phyloP scores from a whole-genome alignment of 108 stramenopile genomes.

The Cyclotella choctawhatcheeana region DNA sequence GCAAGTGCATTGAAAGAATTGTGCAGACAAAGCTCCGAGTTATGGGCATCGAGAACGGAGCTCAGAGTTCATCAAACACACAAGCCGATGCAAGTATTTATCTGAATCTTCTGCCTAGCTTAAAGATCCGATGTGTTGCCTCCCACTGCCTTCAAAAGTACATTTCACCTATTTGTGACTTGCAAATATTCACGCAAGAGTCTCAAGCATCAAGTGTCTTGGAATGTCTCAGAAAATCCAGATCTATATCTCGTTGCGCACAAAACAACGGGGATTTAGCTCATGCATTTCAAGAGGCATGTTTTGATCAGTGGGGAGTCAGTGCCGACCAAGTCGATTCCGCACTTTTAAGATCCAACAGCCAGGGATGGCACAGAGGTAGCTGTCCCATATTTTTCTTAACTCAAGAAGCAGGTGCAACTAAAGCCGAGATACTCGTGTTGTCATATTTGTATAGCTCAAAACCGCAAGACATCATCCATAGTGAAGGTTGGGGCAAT shows the following conservation, averaged over 20 bases:
- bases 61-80: not conserved
- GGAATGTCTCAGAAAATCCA: constrained; percentile 57
- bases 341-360: constrained; percentile 53
- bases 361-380: constrained; percentile 62
- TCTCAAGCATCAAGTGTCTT: constrained; percentile 53
- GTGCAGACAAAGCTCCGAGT: constrained; percentile 46
- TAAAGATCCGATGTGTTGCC: constrained; percentile 76
- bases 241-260: constrained; percentile 58
- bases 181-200: constrained; percentile 42
- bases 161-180: constrained; percentile 48
- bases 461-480: constrained; percentile 5
- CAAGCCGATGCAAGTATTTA: constrained; percentile 37
- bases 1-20: constrained; percentile 43
- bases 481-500: constrained; percentile 51
- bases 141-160: constrained; percentile 76
- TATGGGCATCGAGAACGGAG: constrained; percentile 15
- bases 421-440: constrained; percentile 64
- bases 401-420: constrained; percentile 86
- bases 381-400: constrained; percentile 88
- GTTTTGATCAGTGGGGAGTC: constrained; percentile 76
- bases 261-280: constrained; percentile 67
- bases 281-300: constrained; percentile 82
- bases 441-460: constrained; percentile 63
- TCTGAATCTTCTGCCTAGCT: constrained; percentile 52
- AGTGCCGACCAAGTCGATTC: constrained; percentile 78